These are phyloP conservation scores for Paraphysoderma sedebokerense DNA, from an alignment of 371 early-diverging fungal genomes.

Conservation along the genomic window DNA sequence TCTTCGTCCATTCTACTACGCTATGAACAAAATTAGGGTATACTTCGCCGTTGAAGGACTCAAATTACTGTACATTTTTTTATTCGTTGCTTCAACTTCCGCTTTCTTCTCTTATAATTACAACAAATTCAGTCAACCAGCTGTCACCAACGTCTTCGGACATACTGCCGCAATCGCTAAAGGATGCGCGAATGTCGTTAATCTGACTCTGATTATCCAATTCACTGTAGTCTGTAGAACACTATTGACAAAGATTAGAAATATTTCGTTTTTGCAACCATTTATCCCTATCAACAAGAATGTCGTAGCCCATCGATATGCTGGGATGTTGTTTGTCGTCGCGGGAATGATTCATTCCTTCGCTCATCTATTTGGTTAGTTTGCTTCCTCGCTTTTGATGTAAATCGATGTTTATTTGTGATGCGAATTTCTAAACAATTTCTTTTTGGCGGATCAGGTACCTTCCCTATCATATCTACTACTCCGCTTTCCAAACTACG, in stretches of 20 bases:
- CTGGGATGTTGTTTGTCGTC: constrained; percentile 22
- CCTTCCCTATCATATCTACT: no score
- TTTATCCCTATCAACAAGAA: constrained; percentile 31
- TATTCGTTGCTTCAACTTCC: not conserved
- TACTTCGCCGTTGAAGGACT: not conserved
- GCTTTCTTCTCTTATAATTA: not conserved
- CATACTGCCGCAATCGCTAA: constrained; percentile 19
- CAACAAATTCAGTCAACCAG: not conserved
- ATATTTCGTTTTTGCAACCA: constrained; percentile 15
- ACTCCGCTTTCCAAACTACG: no score
- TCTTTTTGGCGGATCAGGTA: no score
- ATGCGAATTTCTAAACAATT: no score
- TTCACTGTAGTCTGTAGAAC: constrained; percentile 32
- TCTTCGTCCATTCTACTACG: no score
- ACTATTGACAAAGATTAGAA: constrained; percentile 18
- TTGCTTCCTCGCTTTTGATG: no score
- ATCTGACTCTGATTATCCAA: constrained; percentile 20
- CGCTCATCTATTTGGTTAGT: constrained; percentile 27
- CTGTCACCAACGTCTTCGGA: not conserved
- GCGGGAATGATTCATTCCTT: constrained; percentile 25
- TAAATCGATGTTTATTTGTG: no score
- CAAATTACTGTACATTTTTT: not conserved
- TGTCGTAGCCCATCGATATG: constrained; percentile 28
- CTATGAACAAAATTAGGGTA: no score
- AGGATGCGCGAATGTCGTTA: constrained; percentile 13